These are phyloP conservation scores for Aspergillus fijiensis DNA, from an alignment of 2,329 filamentous ascomycete species.

Conservation along the genomic window DNA sequence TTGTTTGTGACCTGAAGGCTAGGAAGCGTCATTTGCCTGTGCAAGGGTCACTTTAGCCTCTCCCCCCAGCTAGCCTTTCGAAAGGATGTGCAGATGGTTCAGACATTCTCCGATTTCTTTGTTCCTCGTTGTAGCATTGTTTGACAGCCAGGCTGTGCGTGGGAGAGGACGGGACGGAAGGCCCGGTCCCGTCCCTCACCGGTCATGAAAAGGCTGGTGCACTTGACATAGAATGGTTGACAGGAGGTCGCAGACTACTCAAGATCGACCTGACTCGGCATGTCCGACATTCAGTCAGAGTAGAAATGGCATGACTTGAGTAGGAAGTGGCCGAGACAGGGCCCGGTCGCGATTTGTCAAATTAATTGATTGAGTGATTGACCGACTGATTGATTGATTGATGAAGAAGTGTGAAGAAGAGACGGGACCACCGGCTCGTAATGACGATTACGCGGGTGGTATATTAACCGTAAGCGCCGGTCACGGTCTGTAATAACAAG, in stretches of 20 bases:
- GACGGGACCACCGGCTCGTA: conserved; percentile 21
- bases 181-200: conserved; percentile 31
- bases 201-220: conserved; percentile 7
- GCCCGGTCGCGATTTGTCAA: conserved; percentile 6
- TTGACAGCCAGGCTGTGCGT: conserved; percentile 8
- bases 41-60: conserved; percentile 2
- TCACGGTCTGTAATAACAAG: conserved; percentile 21
- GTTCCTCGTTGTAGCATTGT: background rate
- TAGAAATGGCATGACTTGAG: background rate
- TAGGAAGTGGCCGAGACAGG: background rate
- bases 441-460: conserved; percentile 29
- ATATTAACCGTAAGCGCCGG: conserved; percentile 30
- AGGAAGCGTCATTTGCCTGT: conserved; percentile 2
- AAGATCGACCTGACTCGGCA: background rate
- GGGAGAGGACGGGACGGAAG: conserved; percentile 36
- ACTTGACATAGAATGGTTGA: conserved; percentile 13
- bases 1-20: conserved; percentile 6
- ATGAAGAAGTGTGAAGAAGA: conserved; percentile 6
- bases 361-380: conserved; percentile 4
- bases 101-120: conserved; percentile 1
- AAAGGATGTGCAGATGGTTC: background rate
- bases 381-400: background rate
- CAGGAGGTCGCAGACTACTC: conserved; percentile 5
- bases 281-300: background rate
- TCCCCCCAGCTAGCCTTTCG: background rate